These are phyloP conservation scores for Sporobolomyces phaffii DNA, from an alignment of 768 basidiomycete genomes.

Conservation along the genomic window DNA sequence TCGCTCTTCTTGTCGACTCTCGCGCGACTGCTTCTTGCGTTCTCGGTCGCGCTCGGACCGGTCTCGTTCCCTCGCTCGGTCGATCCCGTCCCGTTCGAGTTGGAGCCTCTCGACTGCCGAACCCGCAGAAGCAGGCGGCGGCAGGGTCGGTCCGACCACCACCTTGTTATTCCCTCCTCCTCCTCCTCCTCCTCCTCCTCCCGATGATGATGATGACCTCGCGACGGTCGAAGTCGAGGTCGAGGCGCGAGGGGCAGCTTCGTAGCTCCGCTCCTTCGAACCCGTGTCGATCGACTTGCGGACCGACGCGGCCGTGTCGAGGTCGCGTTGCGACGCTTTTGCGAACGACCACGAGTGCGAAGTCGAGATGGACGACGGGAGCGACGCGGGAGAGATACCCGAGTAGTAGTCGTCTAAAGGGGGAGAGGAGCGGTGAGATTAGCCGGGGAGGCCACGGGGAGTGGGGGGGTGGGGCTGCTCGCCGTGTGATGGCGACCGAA, in stretches of 20 bases:
- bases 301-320: constrained; percentile 46
- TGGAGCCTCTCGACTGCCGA: constrained; percentile 64
- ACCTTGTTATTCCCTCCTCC: background rate
- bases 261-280: constrained; percentile 57
- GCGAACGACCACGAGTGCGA: constrained; percentile 27
- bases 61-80: constrained; percentile 55
- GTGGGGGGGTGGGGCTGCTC: too few relatives aligned
- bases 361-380: constrained; percentile 31
- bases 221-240: constrained; percentile 32
- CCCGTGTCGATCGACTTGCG: constrained; percentile 61
- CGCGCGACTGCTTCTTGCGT: constrained; percentile 78
- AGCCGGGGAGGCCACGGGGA: too few relatives aligned
- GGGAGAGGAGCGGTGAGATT: too few relatives aligned
- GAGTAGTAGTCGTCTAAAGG: constrained; percentile 7
- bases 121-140: constrained; percentile 58
- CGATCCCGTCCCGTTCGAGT: constrained; percentile 58
- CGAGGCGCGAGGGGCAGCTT: too few relatives aligned
- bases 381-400: constrained; percentile 47
- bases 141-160: background rate
- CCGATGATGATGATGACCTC: too few relatives aligned
- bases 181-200: constrained; percentile 54
- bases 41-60: constrained; percentile 40
- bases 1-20: constrained; percentile 49
- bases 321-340: constrained; percentile 32
- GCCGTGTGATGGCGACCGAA: too few relatives aligned